phyloP scores from a whole-genome alignment of 2,329 filamentous ascomycete species.

The Beauveria sp. region DNA sequence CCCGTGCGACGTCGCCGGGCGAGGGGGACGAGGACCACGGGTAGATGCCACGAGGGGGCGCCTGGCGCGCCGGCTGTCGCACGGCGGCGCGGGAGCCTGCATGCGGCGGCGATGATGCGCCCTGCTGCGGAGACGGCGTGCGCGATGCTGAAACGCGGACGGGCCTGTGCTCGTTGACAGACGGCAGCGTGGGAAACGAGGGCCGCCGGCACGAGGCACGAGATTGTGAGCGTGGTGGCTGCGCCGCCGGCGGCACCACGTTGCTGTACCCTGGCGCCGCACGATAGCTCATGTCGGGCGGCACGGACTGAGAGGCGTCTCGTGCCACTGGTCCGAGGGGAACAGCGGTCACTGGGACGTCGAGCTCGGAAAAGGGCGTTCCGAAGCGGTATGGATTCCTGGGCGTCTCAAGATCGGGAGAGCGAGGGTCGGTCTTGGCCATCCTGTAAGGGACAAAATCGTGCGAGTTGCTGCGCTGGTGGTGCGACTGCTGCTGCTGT shows the following conservation, averaged over 20 bases:
- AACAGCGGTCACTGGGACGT: slow-evolving; percentile 72
- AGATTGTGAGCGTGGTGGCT: slow-evolving; percentile 40
- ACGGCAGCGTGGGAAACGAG: slow-evolving; percentile 60
- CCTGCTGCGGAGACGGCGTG: slow-evolving; percentile 25
- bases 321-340: slow-evolving; percentile 65
- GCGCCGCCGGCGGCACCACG: slow-evolving; percentile 18
- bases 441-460: slow-evolving; percentile 44
- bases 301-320: slow-evolving; percentile 81
- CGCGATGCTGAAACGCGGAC: slow-evolving; percentile 27
- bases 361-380: slow-evolving; percentile 88
- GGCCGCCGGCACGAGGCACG: slow-evolving; percentile 55
- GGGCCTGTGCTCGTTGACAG: slow-evolving; percentile 58
- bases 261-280: slow-evolving; percentile 13
- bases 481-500: slow-evolving; percentile 6
- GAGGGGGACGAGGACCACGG: slow-evolving; percentile 49
- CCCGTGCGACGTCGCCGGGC: slow-evolving; percentile 36
- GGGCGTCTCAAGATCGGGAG: slow-evolving; percentile 51
- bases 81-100: slow-evolving; percentile 25
- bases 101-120: slow-evolving; percentile 24
- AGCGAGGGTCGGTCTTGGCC: slow-evolving; percentile 42
- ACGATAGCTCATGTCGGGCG: slow-evolving; percentile 80
- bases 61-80: slow-evolving; percentile 25
- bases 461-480: slow-evolving; percentile 7
- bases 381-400: slow-evolving; percentile 62
- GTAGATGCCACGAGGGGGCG: slow-evolving; percentile 48